Conservation (phyloP, 257 asterid species). For the Capsicum chinense region DNA sequence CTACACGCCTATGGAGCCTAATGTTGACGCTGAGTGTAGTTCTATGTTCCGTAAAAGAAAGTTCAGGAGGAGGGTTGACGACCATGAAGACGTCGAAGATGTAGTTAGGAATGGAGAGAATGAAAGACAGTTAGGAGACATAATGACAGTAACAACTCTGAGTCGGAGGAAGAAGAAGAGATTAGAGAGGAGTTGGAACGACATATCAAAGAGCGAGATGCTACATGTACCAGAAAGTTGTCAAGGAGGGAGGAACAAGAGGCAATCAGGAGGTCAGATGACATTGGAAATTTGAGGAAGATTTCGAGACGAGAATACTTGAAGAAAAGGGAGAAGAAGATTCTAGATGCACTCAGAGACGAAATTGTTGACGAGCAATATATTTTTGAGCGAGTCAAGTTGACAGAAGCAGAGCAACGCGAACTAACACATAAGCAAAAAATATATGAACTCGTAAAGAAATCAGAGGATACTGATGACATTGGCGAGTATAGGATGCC, state of each 20-base stretch:
- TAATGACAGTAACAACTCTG: constrained; percentile 45
- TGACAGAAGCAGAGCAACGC: too few species aligned
- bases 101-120: constrained; percentile 39
- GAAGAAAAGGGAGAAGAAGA: too few species aligned
- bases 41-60: constrained; percentile 52
- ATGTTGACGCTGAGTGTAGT: constrained; percentile 30
- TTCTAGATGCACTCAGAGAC: too few species aligned
- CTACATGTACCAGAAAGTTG: constrained; percentile 87
- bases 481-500: background rate
- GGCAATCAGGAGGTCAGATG: background rate
- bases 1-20: constrained; percentile 72
- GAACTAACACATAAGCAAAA: too few species aligned
- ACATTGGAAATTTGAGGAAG: background rate
- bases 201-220: constrained; percentile 81
- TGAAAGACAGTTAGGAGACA: constrained; percentile 69
- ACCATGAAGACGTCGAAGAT: constrained; percentile 74
- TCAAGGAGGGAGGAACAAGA: background rate
- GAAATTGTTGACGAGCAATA: too few species aligned
- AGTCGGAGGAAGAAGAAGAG: constrained; percentile 91
- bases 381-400: too few species aligned
- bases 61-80: constrained; percentile 86
- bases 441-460: too few species aligned
- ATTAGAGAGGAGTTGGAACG: constrained; percentile 82
- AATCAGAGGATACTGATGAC: background rate
- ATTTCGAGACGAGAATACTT: too few species aligned